Conservation (phyloP, 23 red algal species). For the Gracilaria caudata region DNA sequence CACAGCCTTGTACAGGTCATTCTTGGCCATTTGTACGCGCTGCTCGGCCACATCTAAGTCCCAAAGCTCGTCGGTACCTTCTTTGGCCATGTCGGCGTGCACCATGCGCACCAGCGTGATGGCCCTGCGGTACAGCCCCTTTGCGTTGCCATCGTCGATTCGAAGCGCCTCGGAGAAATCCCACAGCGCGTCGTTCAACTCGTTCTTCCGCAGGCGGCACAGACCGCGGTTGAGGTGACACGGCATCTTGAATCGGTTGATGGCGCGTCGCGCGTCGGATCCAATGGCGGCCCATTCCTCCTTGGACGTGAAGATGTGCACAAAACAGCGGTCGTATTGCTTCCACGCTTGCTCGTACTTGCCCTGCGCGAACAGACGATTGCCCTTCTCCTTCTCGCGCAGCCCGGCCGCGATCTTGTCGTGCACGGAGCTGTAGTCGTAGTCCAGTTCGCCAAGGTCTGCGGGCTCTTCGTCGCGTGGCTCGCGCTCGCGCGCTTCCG, state of each 20-base stretch:
- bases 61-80: constrained; percentile 80
- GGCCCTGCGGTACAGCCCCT: constrained; percentile 74
- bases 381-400: constrained; percentile 68
- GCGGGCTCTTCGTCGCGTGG: constrained; percentile 42
- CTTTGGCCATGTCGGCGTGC: constrained; percentile 66
- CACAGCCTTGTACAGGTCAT: constrained; percentile 57
- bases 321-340: constrained; percentile 87
- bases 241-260: constrained; percentile 87
- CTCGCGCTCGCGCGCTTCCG: constrained; percentile 36
- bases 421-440: constrained; percentile 55
- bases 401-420: constrained; percentile 67
- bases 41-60: constrained; percentile 72
- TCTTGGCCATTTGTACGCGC: constrained; percentile 36
- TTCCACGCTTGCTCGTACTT: constrained; percentile 75
- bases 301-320: constrained; percentile 75
- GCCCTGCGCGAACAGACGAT: constrained; percentile 65
- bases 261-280: constrained; percentile 22
- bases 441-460: constrained; percentile 70
- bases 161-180: constrained; percentile 91
- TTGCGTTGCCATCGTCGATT: constrained; percentile 73
- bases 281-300: constrained; percentile 93
- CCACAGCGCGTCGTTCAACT: constrained; percentile 82
- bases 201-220: constrained; percentile 64
- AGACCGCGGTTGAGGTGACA: constrained; percentile 89
- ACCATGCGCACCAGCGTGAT: constrained; percentile 51